Evolutionary conservation across 192 early-diverging fungal genomes (phyloP), one percentile per base, ranked within the genome.

Genomic region (Polychytrium aggregatum): DNA sequence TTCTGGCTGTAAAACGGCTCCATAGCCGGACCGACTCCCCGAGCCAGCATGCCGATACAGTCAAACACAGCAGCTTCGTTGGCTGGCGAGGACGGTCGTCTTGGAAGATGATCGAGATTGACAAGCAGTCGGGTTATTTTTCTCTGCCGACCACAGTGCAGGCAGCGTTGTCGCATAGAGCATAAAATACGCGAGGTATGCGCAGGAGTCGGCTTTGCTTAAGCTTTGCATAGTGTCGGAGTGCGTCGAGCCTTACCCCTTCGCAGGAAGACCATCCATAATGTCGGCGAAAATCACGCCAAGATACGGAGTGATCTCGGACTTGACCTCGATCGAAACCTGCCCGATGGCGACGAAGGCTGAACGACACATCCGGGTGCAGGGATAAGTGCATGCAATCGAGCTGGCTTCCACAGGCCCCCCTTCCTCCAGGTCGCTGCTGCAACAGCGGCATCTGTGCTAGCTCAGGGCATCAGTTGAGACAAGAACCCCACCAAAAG

Each of bases 11-110:
- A 75, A 44, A 81, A 82, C 27, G 59, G n/a, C 0, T 81, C 87
- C 37, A 93, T 59, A 5, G 82, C 85, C 16, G 82, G 86, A 25
- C 88, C 90, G 47, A 92, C 81, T 18, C 88, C 84, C 16, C 64
- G 71, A 0, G 86, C 86, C 26, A 92, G 62, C 67, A 78, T 84
- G 13, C 77, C 78, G 28, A 90, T 81, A 29, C 85, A 85, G 48
- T 72, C 64, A 33, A 89, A 82, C n/a, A 82, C 66, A 24, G 88
- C 60, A 21, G 75, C 60, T 42, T 82, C 71, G 57, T 72, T 87
- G 28, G 88, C 59, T 25, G 86, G 84, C 18, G 49, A 37, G 37
- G 37, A 44, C 24, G 6, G n/a, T n/a, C n/a, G n/a, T n/a, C n/a
- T n/a, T n/a, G n/a, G n/a, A n/a, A n/a, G n/a, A n/a, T n/a, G n/a